Conservation (phyloP, 495 filamentous ascomycete genomes). For the Terfezia boudieri region DNA sequence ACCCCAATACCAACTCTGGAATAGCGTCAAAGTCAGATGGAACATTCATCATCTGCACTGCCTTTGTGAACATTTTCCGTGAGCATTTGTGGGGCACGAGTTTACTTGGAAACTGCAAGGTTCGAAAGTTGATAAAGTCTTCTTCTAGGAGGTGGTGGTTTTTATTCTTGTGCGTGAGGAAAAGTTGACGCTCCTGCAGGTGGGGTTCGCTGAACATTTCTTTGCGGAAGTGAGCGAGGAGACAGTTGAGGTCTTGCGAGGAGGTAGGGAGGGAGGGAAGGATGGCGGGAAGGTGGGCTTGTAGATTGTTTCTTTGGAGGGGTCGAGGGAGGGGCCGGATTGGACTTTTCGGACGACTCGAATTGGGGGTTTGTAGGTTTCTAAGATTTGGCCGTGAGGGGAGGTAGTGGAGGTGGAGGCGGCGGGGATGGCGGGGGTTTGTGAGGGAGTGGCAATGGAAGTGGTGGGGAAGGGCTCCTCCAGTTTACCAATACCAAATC, state of each 20-base stretch:
- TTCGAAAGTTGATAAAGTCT: constrained; percentile 38
- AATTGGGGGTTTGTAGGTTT: too few relatives aligned
- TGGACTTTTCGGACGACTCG: too few relatives aligned
- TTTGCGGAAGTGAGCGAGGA: constrained; percentile 28
- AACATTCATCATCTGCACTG: constrained; percentile 29
- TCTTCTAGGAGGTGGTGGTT: constrained; percentile 29
- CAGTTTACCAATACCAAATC: too few relatives aligned
- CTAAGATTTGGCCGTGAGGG: too few relatives aligned
- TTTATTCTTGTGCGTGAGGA: constrained; percentile 29
- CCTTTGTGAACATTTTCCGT: constrained; percentile 19
- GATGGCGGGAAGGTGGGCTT: too few relatives aligned
- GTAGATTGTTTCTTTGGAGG: too few relatives aligned
- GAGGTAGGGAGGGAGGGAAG: too few relatives aligned
- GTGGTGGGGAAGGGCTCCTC: too few relatives aligned
- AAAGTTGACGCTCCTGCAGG: constrained; percentile 32
- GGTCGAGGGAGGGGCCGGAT: too few relatives aligned
- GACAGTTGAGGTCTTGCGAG: constrained; percentile 28
- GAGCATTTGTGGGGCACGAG: constrained; percentile 16
- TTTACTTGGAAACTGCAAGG: constrained; percentile 3
- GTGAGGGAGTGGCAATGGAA: too few relatives aligned
- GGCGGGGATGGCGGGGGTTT: too few relatives aligned
- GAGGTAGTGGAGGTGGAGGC: too few relatives aligned
- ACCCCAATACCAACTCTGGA: constrained; percentile 32
- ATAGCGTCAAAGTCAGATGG: constrained; percentile 39
- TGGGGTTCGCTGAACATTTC: constrained; percentile 42